Evolutionary conservation across 352 stramenopile genomes (phyloP), one percentile per base, ranked within the genome.

Genomic region (Phytopythium ostracodes): DNA sequence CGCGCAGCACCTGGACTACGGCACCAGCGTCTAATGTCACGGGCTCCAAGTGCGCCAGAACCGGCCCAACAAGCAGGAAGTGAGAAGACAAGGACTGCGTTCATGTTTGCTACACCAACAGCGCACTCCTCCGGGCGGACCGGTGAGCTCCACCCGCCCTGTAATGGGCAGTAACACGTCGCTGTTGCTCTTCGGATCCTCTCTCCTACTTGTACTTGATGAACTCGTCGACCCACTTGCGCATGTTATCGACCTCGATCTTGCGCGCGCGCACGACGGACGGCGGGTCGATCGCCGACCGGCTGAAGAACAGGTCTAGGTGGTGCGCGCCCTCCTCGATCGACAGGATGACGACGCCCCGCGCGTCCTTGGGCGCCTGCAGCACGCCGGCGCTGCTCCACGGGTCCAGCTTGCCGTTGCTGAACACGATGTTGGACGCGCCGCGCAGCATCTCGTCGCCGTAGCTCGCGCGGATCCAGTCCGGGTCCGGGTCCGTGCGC

Each of bases 351-450:
- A 68, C 77, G 50, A 89, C 70, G 55, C 83, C 87, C 36, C 81
- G 72, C 36, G 78, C 76, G 52, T 72, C 71, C 22, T 76, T 66
- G 2, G 81, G 81, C 22, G 78, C 68, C 7, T 77, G 56, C 29
- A 84, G 79, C 18, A 98, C 91, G 20, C 94, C 95, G 8, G 81
- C 93, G 38, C 84, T 86, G 66, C 77, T 90, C 96, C 96, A 99
- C 7, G 96, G 96, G 63, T 99, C 96, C 7, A 97, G 68, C 18
- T 94, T 68, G 17, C 96, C 96, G 70, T 98, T 98, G 56, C 88
- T 97, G 57, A 98, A 98, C 18, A 99, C 87, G 59, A 99, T 98
- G 62, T 98, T 98, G 35, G 91, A 97, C 25, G 77, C 79, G 9
- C 64, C 75, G 2, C 74, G 68, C 33, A 96, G 59, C 42, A 73